Base-by-base conservation (phyloP, 2,329 filamentous ascomycete genomes). In the Pyrenophora graminea region DNA sequence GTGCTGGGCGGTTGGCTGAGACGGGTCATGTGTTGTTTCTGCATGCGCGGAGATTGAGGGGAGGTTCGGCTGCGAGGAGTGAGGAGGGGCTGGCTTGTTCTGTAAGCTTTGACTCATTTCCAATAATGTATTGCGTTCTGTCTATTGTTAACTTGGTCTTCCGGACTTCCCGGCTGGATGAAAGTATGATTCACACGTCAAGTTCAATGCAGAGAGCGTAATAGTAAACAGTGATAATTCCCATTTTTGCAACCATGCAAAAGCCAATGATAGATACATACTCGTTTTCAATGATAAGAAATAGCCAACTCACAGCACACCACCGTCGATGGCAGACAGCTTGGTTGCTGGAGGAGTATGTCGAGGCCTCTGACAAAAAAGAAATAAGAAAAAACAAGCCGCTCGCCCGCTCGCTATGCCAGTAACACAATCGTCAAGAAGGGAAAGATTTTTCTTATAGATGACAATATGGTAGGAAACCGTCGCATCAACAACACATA, bases 401-500 rank as follows among this genome's bases (percentile, higher is more conserved):
- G 49, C 49, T 56, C 51, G 39, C 51, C 69, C 69, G 69, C 51
- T 69, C 69, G 69, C 69, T 71, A 72, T 71, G 68, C 68, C 69
- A 66, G 56, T 69, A 70, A 71, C 68, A 72, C 66, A 71, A 67
- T 69, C 65, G 45, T 69, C 50, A 67, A 58, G 64, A 64, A 58
- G 51, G 40, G 51, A 55, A 50, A 45, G 17, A 42, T 51, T 52
- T 39, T 52, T 52, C 46, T 33, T 30, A 39, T 48, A 39, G 39
- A 38, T 19, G 45, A 40, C 33, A 15, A 10, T 45, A 23, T 45
- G 31, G 31, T 9, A 21, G 39, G 30, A 21, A n/a, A 23, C 12
- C 30, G 39, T 43, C 36, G 34, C 50, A 30, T 44, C 45, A 41
- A 53, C 45, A 53, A 48, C 40, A 55, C 33, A 38, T 18, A 48